Conservation (phyloP, 768 basidiomycete species). For the Paxillus rubicundulus region DNA sequence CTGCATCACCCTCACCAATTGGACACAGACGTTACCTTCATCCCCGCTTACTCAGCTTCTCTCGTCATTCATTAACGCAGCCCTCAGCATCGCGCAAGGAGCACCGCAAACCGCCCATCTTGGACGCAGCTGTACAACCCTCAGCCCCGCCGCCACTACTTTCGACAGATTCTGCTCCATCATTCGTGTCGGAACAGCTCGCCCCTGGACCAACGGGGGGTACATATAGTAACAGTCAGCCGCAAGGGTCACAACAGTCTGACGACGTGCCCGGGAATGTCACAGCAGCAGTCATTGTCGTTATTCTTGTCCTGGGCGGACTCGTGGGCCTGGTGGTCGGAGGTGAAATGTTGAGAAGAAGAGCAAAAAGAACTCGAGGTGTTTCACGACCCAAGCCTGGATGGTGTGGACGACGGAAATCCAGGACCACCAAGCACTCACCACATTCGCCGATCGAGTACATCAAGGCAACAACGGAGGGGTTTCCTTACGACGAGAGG, state of each 20-base stretch:
- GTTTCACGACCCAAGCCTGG: not conserved
- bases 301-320: conserved; percentile 27
- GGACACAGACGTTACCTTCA: conserved; percentile 11
- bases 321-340: conserved; percentile 26
- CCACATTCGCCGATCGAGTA: not conserved
- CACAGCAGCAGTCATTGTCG: conserved; percentile 19
- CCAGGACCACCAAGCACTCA: not conserved
- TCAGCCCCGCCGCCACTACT: conserved; percentile 4
- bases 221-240: not conserved
- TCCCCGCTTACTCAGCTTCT: conserved; percentile 11
- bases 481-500: conserved; percentile 13
- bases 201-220: conserved; percentile 6
- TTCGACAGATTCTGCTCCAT: conserved; percentile 2
- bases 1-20: conserved; percentile 1
- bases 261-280: conserved; percentile 19
- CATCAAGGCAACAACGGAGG: conserved; percentile 1
- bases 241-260: conserved; percentile 1
- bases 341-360: conserved; percentile 25
- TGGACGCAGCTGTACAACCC: conserved; percentile 2
- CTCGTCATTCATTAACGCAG: conserved; percentile 1
- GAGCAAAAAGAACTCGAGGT: conserved; percentile 4
- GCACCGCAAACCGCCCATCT: conserved; percentile 7
- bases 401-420: conserved; percentile 5
- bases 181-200: conserved; percentile 1
- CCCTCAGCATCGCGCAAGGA: not conserved